Evolutionary conservation across 495 filamentous ascomycete species (phyloP).

Genomic region (Platismatia glauca): DNA sequence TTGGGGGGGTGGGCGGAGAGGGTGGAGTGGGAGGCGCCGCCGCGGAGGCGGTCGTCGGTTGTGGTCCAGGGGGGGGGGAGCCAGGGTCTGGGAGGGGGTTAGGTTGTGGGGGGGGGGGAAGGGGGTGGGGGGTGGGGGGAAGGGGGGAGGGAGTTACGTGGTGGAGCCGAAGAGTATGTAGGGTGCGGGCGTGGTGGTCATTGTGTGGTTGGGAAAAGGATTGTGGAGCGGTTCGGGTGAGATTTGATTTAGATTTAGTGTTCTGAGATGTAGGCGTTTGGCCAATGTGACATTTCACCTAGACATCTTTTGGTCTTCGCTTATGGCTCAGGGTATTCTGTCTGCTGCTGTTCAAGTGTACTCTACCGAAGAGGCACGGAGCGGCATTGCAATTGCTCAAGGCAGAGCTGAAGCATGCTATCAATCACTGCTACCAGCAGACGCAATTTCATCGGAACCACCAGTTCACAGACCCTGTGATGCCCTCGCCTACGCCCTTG

Average conservation of each 20-base stretch:
- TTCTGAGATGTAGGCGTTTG: not conserved
- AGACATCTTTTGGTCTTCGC: not conserved
- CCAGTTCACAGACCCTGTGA: conserved; percentile 79
- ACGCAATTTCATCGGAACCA: conserved; percentile 63
- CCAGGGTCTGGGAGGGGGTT: conserved; percentile 46
- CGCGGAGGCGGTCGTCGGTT: conserved; percentile 65
- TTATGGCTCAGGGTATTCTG: not conserved
- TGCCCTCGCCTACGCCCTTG: conserved; percentile 55
- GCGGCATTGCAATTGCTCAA: not conserved
- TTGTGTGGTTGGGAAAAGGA: not conserved
- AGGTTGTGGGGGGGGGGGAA: not conserved
- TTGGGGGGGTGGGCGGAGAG: conserved; percentile 30
- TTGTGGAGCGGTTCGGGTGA: not conserved
- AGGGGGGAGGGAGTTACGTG: not conserved
- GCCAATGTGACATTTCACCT: not conserved
- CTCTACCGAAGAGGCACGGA: not conserved
- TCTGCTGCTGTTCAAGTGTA: not conserved
- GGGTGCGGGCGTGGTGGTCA: not conserved
- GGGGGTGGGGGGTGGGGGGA: not conserved
- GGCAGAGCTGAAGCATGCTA: not conserved
- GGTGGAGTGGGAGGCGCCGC: conserved; percentile 54
- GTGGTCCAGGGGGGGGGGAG: conserved; percentile 49
- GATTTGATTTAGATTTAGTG: not conserved
- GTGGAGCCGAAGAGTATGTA: conserved; percentile 16
- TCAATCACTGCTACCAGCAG: not conserved